Evolutionary conservation across 2,329 filamentous ascomycete species (phyloP).

Genomic region (Fusarium sp.): DNA sequence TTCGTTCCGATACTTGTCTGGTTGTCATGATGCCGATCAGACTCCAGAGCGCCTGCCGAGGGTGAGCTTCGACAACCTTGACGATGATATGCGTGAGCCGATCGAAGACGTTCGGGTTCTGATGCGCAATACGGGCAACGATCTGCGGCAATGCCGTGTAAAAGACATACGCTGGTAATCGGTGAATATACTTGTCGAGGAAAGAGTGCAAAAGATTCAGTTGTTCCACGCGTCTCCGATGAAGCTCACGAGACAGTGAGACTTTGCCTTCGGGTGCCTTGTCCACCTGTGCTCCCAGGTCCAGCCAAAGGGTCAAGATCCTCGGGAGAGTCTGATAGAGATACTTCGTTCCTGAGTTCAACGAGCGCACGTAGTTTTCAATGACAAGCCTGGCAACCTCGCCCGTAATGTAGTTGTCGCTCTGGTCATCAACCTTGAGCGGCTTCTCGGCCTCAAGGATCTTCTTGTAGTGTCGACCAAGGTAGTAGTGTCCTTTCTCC

Average conservation of each 20-base stretch:
- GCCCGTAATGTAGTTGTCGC: slow-evolving; percentile 80
- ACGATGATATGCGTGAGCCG: slow-evolving; percentile 83
- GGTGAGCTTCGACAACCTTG: slow-evolving; percentile 88
- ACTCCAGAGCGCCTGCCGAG: slow-evolving; percentile 92
- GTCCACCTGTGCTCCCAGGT: slow-evolving; percentile 83
- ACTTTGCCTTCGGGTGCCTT: slow-evolving; percentile 68
- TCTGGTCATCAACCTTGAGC: slow-evolving; percentile 81
- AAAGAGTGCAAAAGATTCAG: slow-evolving; percentile 78
- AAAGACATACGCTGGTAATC: slow-evolving; percentile 81
- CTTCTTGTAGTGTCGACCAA: slow-evolving; percentile 98
- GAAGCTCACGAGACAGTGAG: slow-evolving; percentile 64
- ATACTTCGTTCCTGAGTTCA: slow-evolving; percentile 93
- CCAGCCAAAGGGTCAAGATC: slow-evolving; percentile 92
- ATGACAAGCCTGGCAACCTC: slow-evolving; percentile 90
- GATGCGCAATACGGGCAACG: slow-evolving; percentile 94
- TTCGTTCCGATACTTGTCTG: slow-evolving; percentile 75
- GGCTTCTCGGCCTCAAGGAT: slow-evolving; percentile 89
- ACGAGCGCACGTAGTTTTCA: slow-evolving; percentile 90
- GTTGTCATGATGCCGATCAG: slow-evolving; percentile 89
- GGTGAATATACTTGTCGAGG: slow-evolving; percentile 81
- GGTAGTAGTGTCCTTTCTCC: slow-evolving; percentile 98
- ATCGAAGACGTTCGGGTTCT: slow-evolving; percentile 81
- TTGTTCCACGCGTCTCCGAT: slow-evolving; percentile 70
- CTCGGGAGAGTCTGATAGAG: slow-evolving; percentile 94
- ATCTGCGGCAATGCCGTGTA: slow-evolving; percentile 90